A percentile compares a stretch with the other conserved stretches of the same genome.
Conservation (phyloP, 1,284 basidiomycete genomes). For the Abortiporus biennis region DNA sequence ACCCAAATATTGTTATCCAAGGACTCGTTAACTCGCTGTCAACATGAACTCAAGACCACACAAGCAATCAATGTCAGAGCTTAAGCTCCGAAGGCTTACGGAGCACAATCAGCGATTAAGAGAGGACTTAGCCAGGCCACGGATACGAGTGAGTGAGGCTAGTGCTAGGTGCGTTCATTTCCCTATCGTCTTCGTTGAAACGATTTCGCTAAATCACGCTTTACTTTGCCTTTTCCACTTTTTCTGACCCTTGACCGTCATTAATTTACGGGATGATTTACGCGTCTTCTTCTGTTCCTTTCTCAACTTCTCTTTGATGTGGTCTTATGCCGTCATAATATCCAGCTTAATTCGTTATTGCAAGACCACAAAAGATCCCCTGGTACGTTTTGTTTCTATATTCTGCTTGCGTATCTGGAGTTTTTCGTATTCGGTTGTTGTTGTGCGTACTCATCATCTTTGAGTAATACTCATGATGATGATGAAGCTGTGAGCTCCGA, state of each 20-base stretch:
- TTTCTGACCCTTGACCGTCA: no score
- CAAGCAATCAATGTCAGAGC: slow-evolving; percentile 91
- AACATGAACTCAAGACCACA: slow-evolving; percentile 56
- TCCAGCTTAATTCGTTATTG: slow-evolving; percentile 85
- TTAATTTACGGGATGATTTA: no score
- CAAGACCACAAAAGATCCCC: slow-evolving; percentile 84
- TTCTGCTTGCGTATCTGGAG: slow-evolving; percentile 9
- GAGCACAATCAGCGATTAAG: slow-evolving; percentile 91
- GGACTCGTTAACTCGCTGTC: slow-evolving; percentile 1
- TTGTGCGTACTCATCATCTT: background rate
- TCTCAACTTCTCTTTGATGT: background rate
- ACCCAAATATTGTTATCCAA: no score
- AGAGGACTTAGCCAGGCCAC: slow-evolving; percentile 85
- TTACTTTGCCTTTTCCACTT: background rate
- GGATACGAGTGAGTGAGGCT: slow-evolving; percentile 88
- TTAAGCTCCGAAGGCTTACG: slow-evolving; percentile 87
- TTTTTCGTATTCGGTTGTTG: background rate
- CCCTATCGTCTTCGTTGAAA: slow-evolving; percentile 2
- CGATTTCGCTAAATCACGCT: background rate
- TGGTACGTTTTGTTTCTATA: slow-evolving; percentile 44
- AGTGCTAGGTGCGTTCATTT: slow-evolving; percentile 66
- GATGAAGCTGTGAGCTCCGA: no score
- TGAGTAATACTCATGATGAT: no score
- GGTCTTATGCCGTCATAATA: background rate
- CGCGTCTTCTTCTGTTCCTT: background rate